Evolutionary conservation across 75 land plant genomes (phyloP).

Genomic region (Selaginella moellendorffii): DNA sequence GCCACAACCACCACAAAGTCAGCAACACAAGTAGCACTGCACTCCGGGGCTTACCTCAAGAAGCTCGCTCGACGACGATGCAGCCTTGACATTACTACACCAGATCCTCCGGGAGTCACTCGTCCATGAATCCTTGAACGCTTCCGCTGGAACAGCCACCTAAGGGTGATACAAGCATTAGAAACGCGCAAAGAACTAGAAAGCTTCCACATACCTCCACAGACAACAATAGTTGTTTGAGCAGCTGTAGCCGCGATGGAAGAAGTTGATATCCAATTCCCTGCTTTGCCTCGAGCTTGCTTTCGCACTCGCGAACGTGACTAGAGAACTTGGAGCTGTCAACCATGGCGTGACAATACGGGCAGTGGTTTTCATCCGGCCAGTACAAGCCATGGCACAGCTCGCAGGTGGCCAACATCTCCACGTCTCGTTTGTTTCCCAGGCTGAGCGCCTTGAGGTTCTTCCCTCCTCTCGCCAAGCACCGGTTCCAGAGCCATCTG

Average conservation of each 20-base stretch:
- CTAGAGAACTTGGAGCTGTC: slow-evolving; percentile 22
- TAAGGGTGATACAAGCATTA: too few species aligned
- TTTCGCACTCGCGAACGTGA: slow-evolving; percentile 41
- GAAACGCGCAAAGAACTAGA: too few species aligned
- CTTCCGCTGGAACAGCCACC: slow-evolving; percentile 69
- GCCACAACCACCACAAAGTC: slow-evolving; percentile 12
- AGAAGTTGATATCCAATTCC: slow-evolving; percentile 22
- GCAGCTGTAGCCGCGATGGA: slow-evolving; percentile 41
- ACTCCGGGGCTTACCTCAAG: slow-evolving; percentile 40
- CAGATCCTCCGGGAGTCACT: slow-evolving; percentile 40
- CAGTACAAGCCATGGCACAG: slow-evolving; percentile 40
- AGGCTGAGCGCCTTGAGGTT: slow-evolving; percentile 28
- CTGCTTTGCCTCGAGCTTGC: slow-evolving; percentile 21
- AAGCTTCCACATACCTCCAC: slow-evolving; percentile 81
- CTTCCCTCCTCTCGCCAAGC: slow-evolving; percentile 21
- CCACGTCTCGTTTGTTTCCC: slow-evolving; percentile 45
- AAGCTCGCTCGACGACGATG: slow-evolving; percentile 45
- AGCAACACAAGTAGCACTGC: neutral
- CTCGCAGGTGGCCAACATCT: slow-evolving; percentile 41
- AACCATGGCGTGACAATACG: slow-evolving; percentile 50
- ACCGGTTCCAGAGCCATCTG: slow-evolving; percentile 68
- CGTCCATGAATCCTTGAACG: slow-evolving; percentile 62
- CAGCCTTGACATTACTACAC: slow-evolving; percentile 40
- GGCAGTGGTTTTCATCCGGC: slow-evolving; percentile 50
- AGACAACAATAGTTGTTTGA: slow-evolving; percentile 39